Evolutionary conservation across 2,329 filamentous ascomycete genomes (phyloP), one percentile per base, ranked within the genome.

Genomic region (Fusarium pseudograminearum): DNA sequence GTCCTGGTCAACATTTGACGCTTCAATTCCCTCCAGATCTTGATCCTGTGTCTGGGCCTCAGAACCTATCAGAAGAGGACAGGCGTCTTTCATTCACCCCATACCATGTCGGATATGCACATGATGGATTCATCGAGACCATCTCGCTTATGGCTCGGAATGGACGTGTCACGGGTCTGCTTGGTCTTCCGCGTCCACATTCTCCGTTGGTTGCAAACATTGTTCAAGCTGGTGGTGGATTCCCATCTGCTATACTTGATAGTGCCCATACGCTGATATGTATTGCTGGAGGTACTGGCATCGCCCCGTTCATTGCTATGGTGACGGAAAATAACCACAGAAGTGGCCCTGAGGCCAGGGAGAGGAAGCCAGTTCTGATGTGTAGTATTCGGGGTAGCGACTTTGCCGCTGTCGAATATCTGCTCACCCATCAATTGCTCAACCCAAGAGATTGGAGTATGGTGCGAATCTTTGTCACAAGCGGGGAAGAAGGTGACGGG

Each of bases 81-180:
- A 24, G 61, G 15, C 20, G 61, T 26, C 59, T 64, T 8, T 64
- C 50, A 3, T 64, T 64, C 7, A 64, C 61, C 2, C 61, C 61
- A n/a, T 64, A 38, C 41, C 36, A 64, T 15, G 24, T 34, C 0
- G 40, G 33, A 6, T 57, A 50, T 10, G 7, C 20, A 0, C 26
- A 47, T 1, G n/a, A 44, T 16, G 59, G 20, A 0, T 9, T 2
- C 0, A 33, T 57, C 7, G 26, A 64, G 20, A 48, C 7, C 6
- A 4, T 64, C 2, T 57, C 59, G 2, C 20, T 64, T 1, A 64
- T 64, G 50, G 61, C 50, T 20, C 50, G 61, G 0, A 64, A 64
- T 24, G 59, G 61, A 0, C 61, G 61, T 16, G 50, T 64, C 12
- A 64, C 61, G 7, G 61, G 61, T 2, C 6, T 64, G 9, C 11